Evolutionary conservation across 768 basidiomycete genomes (phyloP), one percentile per base, ranked within the genome.

Genomic region (Sutorius australiensis): DNA sequence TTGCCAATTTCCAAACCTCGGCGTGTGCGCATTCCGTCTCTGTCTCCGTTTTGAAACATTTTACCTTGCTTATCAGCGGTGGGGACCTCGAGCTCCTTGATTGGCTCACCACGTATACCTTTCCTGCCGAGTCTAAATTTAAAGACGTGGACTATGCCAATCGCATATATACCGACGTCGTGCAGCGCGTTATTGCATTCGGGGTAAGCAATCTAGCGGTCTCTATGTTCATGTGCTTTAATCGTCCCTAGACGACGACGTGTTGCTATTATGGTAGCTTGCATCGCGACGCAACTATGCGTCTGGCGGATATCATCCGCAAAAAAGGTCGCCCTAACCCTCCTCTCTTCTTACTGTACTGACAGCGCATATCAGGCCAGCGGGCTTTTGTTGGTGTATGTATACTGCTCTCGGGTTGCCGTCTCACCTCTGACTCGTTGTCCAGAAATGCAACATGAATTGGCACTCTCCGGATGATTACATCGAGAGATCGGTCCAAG

Each of bases 201-300:
- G 94, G 92, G 45, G 95, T 95, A 66, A 61, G 86, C 76, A 16
- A 40, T 46, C 46, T 21, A 21, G 36, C 24, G 6, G 51, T 41
- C 54, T 12, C 38, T 37, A 5, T 19, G n/a, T 17, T 9, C 48
- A 50, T 50, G 49, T 30, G 34, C 51, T 32, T 57, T 40, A 44
- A 59, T 14, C 21, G 33, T 46, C 14, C 36, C n/a, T 28, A 61
- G 94, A 95, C 93, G 1, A 97, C 95, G 1, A 97, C 95, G 0
- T 91, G 86, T 63, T 97, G 92, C 67, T 97, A 95, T 69, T 95
- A 91, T 65, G 91, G 83, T 8, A 87, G 84, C 2, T 69, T 94
- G 13, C 92, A 98, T 67, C 72, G 86, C 24, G 86, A 88, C 51
- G 80, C 86, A 0, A 92, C 92, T 8, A 91, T 88, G 72, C 71